Conservation (phyloP, 2,329 filamentous ascomycete genomes). For the Juglanconis oblonga region DNA sequence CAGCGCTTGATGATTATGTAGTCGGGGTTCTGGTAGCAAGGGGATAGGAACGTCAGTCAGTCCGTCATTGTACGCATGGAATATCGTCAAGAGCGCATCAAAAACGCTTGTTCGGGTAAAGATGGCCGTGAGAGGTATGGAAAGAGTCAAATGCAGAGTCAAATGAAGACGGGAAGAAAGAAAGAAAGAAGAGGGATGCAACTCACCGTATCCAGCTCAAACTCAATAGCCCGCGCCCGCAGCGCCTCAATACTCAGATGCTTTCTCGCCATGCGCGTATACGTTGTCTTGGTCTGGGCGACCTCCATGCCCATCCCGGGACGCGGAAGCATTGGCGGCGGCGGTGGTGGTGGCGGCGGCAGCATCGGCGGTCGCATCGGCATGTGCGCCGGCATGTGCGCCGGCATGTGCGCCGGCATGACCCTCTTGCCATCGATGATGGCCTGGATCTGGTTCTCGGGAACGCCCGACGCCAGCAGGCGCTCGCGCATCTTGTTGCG, state of each 20-base stretch:
- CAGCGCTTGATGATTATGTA: constrained; percentile 72
- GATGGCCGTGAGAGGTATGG: too few species aligned
- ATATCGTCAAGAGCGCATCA: too few species aligned
- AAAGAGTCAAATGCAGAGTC: too few species aligned
- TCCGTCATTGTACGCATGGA: neutral
- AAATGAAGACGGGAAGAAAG: constrained; percentile 21
- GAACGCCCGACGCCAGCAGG: constrained; percentile 55
- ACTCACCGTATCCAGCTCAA: constrained; percentile 54
- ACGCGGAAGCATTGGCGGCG: neutral
- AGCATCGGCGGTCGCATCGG: neutral
- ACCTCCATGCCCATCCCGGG: neutral
- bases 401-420: constrained; percentile 22
- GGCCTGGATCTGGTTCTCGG: constrained; percentile 56
- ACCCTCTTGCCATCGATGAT: constrained; percentile 56
- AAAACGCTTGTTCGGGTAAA: too few species aligned
- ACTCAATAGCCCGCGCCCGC: constrained; percentile 53
- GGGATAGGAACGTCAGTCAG: constrained; percentile 8
- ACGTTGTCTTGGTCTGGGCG: constrained; percentile 39
- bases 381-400: neutral
- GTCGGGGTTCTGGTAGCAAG: constrained; percentile 54
- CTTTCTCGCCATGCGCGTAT: constrained; percentile 61
- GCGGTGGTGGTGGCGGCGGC: neutral
- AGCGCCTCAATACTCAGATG: constrained; percentile 63
- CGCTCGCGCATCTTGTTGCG: constrained; percentile 55
- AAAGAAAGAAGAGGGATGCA: constrained; percentile 27